Conservation (phyloP, 2,329 filamentous ascomycete genomes). For the Fusarium nematophilum region DNA sequence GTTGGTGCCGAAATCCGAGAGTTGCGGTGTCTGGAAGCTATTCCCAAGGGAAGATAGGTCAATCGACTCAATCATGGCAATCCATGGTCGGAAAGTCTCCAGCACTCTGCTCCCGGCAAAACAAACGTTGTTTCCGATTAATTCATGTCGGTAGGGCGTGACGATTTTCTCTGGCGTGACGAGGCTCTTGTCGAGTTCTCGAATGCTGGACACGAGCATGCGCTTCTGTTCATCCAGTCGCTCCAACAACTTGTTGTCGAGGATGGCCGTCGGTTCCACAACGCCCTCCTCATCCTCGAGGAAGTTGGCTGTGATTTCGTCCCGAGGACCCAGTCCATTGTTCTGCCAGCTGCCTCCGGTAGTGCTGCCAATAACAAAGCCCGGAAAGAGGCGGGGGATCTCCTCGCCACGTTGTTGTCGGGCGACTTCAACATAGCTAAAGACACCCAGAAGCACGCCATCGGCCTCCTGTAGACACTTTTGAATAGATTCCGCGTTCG, state of each 20-base stretch:
- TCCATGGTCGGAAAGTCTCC: conserved; percentile 90
- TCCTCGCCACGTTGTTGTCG: conserved; percentile 93
- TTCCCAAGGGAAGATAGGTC: conserved; percentile 84
- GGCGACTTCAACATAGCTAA: conserved; percentile 95
- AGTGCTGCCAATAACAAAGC: conserved; percentile 88
- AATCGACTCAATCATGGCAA: conserved; percentile 90
- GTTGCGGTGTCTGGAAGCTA: conserved; percentile 83
- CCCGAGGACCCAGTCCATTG: conserved; percentile 72
- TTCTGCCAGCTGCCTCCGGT: conserved; percentile 90
- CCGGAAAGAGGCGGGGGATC: conserved; percentile 91
- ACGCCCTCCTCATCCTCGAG: conserved; percentile 83
- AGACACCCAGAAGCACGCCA: conserved; percentile 91
- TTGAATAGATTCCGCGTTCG: conserved; percentile 89
- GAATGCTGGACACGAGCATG: conserved; percentile 85
- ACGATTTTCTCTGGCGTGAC: conserved; percentile 83
- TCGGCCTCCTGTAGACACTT: conserved; percentile 99
- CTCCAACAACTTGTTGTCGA: conserved; percentile 83
- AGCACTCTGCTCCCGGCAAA: conserved; percentile 81
- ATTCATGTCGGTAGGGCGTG: conserved; percentile 79
- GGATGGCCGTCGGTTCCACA: conserved; percentile 75
- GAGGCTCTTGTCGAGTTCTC: conserved; percentile 87
- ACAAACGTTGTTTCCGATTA: conserved; percentile 86
- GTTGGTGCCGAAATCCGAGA: conserved; percentile 87
- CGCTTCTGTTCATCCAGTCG: conserved; percentile 87
- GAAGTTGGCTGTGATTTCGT: conserved; percentile 84